These are phyloP conservation scores for Xylariaceae sp. DNA, from an alignment of 2,329 filamentous ascomycete species.

Conservation along the genomic window DNA sequence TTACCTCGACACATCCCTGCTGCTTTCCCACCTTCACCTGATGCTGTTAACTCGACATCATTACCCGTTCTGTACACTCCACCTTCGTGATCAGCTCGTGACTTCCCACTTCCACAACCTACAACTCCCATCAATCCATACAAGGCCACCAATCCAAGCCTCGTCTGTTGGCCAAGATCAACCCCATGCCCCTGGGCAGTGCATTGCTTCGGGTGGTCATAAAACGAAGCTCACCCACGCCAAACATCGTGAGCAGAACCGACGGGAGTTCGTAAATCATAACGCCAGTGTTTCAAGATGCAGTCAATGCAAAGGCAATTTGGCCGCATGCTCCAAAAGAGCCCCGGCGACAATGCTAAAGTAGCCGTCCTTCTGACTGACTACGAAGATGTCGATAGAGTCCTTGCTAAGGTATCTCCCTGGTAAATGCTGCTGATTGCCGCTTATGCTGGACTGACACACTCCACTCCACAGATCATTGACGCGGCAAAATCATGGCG, in stretches of 20 bases:
- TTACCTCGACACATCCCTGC: no score
- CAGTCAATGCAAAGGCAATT: constrained; percentile 70
- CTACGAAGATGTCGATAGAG: constrained; percentile 72
- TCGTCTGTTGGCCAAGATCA: background rate
- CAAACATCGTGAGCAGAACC: background rate
- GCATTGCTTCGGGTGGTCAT: background rate
- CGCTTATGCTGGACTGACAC: constrained; percentile 11
- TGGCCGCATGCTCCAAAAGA: constrained; percentile 61
- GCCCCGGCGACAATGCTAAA: constrained; percentile 70
- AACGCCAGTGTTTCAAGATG: constrained; percentile 50
- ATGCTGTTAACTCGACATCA: no score
- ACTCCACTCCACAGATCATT: constrained; percentile 52
- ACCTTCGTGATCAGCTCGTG: no score
- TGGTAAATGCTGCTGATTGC: constrained; percentile 4
- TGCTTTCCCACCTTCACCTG: no score
- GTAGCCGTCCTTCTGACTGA: constrained; percentile 70
- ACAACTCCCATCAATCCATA: no score
- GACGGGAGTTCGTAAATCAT: background rate
- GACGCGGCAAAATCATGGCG: constrained; percentile 71
- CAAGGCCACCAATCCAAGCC: no score
- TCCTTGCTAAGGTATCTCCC: constrained; percentile 61
- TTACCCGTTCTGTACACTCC: no score
- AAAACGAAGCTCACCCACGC: background rate
- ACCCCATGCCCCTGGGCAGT: background rate
- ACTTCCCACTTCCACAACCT: no score